Conservation (phyloP, 2,329 filamentous ascomycete species). For the Alternaria triticimaculans region DNA sequence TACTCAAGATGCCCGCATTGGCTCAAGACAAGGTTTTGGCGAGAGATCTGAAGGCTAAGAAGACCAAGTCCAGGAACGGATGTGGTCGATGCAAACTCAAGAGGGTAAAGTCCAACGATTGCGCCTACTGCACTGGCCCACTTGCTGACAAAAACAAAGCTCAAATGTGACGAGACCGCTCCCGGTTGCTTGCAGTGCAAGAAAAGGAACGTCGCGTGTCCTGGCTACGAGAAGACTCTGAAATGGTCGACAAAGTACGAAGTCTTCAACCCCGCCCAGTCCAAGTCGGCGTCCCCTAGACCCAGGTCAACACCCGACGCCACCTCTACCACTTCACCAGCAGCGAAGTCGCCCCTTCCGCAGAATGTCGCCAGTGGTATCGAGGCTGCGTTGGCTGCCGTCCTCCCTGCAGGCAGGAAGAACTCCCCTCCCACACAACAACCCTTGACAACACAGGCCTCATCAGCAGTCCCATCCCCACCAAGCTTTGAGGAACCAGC, state of each 20-base stretch:
- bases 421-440: constrained; percentile 18
- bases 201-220: constrained; percentile 52
- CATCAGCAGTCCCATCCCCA: constrained; percentile 26
- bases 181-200: constrained; percentile 54
- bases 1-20: constrained; percentile 39
- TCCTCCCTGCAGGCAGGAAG: constrained; percentile 41
- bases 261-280: constrained; percentile 47
- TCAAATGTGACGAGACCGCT: constrained; percentile 55
- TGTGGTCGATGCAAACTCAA: constrained; percentile 47
- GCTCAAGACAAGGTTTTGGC: constrained; percentile 32
- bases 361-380: constrained; percentile 44
- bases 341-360: constrained; percentile 25
- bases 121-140: neutral
- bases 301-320: constrained; percentile 12
- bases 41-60: constrained; percentile 41
- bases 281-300: constrained; percentile 29
- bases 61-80: constrained; percentile 47
- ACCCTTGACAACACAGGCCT: constrained; percentile 19
- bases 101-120: constrained; percentile 28
- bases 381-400: constrained; percentile 44
- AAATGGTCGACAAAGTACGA: constrained; percentile 60
- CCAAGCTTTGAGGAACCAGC: constrained; percentile 27
- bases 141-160: constrained; percentile 34
- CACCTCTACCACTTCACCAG: constrained; percentile 11
- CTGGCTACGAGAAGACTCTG: constrained; percentile 56